Conservation (phyloP, 2,329 filamentous ascomycete species). For the Pseudogymnoascus sp. region DNA sequence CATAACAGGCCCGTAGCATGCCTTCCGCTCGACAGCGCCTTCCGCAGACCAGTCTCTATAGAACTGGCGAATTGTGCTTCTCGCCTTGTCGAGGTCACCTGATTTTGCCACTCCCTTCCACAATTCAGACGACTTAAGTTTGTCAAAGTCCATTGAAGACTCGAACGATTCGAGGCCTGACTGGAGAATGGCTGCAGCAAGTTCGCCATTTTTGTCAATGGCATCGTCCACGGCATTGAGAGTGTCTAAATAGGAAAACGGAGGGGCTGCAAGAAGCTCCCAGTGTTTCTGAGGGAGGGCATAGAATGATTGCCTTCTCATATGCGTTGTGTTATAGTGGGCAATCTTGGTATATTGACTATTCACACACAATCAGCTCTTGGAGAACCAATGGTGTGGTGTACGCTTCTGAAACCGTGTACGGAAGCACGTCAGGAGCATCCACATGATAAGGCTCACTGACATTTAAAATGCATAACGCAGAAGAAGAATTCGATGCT, state of each 20-base stretch:
- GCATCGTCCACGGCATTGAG: constrained; percentile 76
- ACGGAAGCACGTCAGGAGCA: constrained; percentile 14
- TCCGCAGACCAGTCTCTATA: constrained; percentile 90
- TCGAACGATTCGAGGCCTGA: constrained; percentile 60
- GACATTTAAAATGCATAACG: constrained; percentile 5
- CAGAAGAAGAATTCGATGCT: background rate
- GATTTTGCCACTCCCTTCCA: constrained; percentile 68
- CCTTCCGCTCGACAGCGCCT: constrained; percentile 66
- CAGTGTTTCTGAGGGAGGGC: constrained; percentile 78
- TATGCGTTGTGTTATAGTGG: constrained; percentile 86
- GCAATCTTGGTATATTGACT: constrained; percentile 81
- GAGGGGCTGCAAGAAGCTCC: constrained; percentile 71
- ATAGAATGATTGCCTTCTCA: constrained; percentile 88
- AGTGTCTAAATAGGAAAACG: constrained; percentile 75
- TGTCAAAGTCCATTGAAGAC: constrained; percentile 27
- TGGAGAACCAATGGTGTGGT: background rate
- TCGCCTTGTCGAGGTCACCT: constrained; percentile 79
- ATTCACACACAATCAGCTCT: background rate
- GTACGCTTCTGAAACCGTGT: background rate
- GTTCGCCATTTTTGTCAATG: constrained; percentile 79
- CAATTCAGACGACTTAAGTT: constrained; percentile 35
- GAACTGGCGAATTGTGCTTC: constrained; percentile 87
- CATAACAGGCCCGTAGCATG: constrained; percentile 71
- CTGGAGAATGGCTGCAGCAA: constrained; percentile 73
- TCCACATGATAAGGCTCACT: background rate